Evolutionary conservation across 73 alveolate species (phyloP).

Genomic region (Breviolum minutum): DNA sequence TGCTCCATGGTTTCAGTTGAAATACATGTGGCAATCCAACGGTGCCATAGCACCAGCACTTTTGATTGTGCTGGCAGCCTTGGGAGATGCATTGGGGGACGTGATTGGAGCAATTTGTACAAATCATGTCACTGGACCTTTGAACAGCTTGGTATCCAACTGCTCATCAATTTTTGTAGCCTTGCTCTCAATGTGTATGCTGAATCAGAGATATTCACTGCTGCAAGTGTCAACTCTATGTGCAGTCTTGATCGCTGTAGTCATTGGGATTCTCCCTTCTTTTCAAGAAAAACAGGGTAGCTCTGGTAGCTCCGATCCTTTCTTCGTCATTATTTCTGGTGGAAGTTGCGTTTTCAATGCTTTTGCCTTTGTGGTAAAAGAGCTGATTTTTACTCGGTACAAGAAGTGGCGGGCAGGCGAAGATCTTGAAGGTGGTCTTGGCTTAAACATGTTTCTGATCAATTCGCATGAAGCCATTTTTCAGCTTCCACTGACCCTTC

Average conservation of each 20-base stretch:
- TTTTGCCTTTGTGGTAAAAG: constrained; percentile 33
- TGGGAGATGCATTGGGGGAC: constrained; percentile 72
- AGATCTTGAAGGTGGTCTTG: neutral
- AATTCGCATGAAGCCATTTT: constrained; percentile 33
- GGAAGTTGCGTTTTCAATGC: constrained; percentile 66
- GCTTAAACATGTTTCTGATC: neutral
- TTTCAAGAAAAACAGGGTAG: neutral
- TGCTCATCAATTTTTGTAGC: constrained; percentile 59
- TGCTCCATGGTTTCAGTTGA: constrained; percentile 36
- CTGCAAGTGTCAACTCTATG: neutral
- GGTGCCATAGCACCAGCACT: neutral
- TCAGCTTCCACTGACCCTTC: constrained; percentile 39
- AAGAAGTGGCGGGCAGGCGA: neutral
- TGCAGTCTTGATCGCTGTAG: constrained; percentile 6
- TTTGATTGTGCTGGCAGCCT: constrained; percentile 18
- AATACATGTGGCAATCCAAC: constrained; percentile 28
- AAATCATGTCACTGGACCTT: constrained; percentile 38
- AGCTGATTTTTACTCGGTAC: constrained; percentile 28
- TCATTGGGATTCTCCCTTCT: constrained; percentile 43
- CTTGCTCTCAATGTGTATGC: constrained; percentile 14
- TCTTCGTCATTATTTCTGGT: neutral
- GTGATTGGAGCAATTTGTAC: constrained; percentile 60
- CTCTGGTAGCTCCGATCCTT: neutral
- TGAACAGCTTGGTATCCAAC: constrained; percentile 39
- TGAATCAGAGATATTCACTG: constrained; percentile 5